Base-by-base conservation (phyloP, 1,284 basidiomycete species). In the Cutaneotrichosporon sp. region DNA sequence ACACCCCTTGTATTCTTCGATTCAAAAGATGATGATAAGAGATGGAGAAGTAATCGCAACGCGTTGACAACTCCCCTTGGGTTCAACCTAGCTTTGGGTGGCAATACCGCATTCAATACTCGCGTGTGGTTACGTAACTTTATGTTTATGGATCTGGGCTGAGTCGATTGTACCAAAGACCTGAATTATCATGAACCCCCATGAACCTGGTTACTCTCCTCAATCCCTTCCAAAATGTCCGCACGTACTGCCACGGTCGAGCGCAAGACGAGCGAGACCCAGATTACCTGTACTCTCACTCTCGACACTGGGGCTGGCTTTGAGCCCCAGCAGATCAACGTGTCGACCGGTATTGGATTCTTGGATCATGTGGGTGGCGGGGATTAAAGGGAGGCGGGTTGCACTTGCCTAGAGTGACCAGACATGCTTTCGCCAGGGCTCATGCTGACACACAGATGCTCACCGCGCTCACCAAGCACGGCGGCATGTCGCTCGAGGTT, bases 271-370 rank as follows among this genome's bases (percentile, higher is more conserved):
- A 91, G 88, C 74, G 97, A 99, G 84, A 99, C 97, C 0, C 83
- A 89, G 69, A 96, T 99, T 72, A 85, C 90, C 51, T 89, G 95
- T 70, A 85, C 82, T 32, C 84, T 99, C 69, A 85, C 89, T 72
- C 86, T 99, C 62, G 97, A 99, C 82, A 87, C 88, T 74, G 83
- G 85, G 14, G 87, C 91, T 1, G 88, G 88, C 4, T 73, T 81
- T 11, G 73, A 82, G 53, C 83, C 83, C 61, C 97, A 98, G 81
- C 82, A 81, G 36, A 99, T 99, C 76, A 84, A 90, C 56, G 85
- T 99, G 66, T 89, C 88, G 46, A 99, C 97, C 1, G 97, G 97
- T 30, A 96, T 99, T 68, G 97, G 97, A 13, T 99, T 99, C 81
- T 85, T 99, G 30, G 96, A 99, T 80, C 97, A 99, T 83, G 96